These are phyloP conservation scores for Solanum peruvianum DNA, from an alignment of 257 asterid species.

Conservation along the genomic window DNA sequence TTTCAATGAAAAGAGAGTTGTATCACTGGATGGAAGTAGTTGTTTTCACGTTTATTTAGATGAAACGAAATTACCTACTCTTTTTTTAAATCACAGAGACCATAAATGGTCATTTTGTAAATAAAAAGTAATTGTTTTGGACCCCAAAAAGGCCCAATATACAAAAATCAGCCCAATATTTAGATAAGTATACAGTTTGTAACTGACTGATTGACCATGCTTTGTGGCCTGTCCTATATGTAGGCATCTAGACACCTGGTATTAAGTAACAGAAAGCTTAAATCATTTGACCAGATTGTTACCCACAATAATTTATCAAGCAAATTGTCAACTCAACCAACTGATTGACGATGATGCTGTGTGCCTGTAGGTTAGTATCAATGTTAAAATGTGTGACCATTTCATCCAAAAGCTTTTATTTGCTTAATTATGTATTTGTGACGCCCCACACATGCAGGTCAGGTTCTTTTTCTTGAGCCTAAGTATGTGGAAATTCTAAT, in stretches of 20 bases:
- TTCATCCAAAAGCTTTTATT: background rate
- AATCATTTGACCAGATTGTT: background rate
- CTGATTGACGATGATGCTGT: background rate
- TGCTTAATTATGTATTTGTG: background rate
- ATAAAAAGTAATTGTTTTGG: background rate
- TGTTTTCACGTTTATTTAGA: background rate
- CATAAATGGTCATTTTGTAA: background rate
- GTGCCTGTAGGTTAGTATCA: background rate
- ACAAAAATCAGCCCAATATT: background rate
- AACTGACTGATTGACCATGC: background rate
- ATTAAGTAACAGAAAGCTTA: background rate
- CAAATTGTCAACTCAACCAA: background rate
- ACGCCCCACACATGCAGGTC: background rate
- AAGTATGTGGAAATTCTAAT: background rate
- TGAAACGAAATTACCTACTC: background rate
- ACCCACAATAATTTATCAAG: background rate
- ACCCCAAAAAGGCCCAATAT: background rate
- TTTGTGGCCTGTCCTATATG: background rate
- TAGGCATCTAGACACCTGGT: background rate
- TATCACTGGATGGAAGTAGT: background rate
- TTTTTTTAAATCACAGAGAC: background rate
- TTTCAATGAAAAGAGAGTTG: background rate
- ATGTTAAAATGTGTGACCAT: background rate
- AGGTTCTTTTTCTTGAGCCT: background rate
- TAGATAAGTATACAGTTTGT: background rate